Base-by-base conservation (phyloP, 2,329 filamentous ascomycete genomes). In the Incumbomyces delicatus region DNA sequence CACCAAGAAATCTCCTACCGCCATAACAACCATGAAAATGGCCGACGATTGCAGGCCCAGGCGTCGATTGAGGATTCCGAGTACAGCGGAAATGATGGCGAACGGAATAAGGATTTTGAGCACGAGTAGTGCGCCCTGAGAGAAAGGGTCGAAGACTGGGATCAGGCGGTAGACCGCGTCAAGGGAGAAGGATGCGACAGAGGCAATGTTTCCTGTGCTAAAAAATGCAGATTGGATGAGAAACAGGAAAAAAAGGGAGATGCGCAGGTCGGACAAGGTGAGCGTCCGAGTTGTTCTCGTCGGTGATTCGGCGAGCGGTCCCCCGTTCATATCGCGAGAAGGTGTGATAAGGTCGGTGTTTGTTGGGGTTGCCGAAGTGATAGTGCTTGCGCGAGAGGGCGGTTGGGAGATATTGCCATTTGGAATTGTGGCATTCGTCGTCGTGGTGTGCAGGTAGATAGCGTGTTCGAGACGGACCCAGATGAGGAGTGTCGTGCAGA, bases 201-300 rank as follows among this genome's bases (percentile, higher is more conserved):
- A 95, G 1, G 92, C 92, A 48, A 98, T 80, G 68, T 98, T 98
- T 53, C 92, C 92, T 0, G 90, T 96, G 67, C 83, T 87, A 75
- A 96, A 98, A 67, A 98, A 98, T 43, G 85, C 92, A 2, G 89
- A 90, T 66, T 98, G 92, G 5, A 98, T 76, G 33, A 98, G 77
- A 56, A 87, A 88, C 65, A 98, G 83, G 74, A 96, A 95, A 72
- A 96, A 96, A 6, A 98, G 76, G 1, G 87, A 84, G 31, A 94
- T 83, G 32, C 94, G 85, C 3, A 83, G 80, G 62, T 98, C 92
- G n/a, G 84, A 77, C 5, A 96, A 73, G 1, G 76, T 80, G 41
- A 96, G 74, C 1, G 84, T 73, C 35, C 90, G 83, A 67, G 76
- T 77, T 4, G 52, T 55, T 17, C 38, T 46, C 14, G 48, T 44